Evolutionary conservation across 371 early-diverging fungal genomes (phyloP).

Genomic region (Entomophthora muscae): DNA sequence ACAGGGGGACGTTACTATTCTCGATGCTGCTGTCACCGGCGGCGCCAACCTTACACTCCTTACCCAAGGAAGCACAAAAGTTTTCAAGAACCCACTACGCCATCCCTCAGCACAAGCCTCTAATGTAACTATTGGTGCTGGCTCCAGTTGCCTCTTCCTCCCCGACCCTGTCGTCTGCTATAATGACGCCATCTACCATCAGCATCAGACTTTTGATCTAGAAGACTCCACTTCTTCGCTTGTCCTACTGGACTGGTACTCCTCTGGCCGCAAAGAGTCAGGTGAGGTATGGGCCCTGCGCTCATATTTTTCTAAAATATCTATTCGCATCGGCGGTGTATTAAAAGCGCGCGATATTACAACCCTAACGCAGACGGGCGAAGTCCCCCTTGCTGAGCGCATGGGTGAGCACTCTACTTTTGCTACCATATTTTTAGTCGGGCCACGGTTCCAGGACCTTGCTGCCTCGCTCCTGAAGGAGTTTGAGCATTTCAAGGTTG

Average conservation of each 20-base stretch:
- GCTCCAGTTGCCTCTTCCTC: neutral
- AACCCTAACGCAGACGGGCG: neutral
- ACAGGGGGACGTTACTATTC: neutral
- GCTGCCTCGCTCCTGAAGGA: neutral
- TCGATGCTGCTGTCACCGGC: neutral
- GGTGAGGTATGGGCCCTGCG: neutral
- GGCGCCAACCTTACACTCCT: neutral
- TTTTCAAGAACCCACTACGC: neutral
- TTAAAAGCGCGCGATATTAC: neutral
- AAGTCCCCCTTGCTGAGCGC: neutral
- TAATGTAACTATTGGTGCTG: neutral
- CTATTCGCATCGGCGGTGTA: neutral
- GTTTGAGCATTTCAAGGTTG: neutral
- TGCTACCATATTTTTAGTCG: neutral
- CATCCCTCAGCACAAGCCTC: slow-evolving; percentile 4
- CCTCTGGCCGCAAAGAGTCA: neutral
- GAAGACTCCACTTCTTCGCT: neutral
- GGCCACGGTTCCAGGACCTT: neutral
- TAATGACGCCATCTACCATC: neutral
- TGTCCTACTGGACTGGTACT: neutral
- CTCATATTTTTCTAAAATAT: neutral
- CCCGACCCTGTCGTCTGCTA: neutral
- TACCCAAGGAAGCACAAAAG: slow-evolving; percentile 1
- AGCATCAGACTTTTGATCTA: neutral
- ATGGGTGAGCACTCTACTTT: neutral